Base-by-base conservation (phyloP, 129 eudicot genomes). In the Kitagawia praeruptora region DNA sequence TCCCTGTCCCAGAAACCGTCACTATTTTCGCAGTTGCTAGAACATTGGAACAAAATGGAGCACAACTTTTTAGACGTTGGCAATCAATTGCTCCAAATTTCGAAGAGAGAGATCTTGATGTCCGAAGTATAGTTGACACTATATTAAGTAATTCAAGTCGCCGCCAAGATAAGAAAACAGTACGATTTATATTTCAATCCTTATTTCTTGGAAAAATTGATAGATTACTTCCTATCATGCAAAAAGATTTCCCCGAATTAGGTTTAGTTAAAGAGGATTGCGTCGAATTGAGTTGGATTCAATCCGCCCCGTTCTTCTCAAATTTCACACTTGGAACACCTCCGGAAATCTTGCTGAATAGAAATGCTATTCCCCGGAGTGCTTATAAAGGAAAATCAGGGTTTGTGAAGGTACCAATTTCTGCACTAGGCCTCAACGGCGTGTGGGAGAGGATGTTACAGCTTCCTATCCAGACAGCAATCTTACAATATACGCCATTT, bases 221-320 rank as follows among this genome's bases (percentile, higher is more conserved):
- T 4, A 46, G 61, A 7, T 58, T 82, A 6, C 34, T 78, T 16
- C 41, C 82, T 7, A 44, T 85, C 1, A 63, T 81, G 49, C 31
- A 78, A 9, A 39, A 27, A 19, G 27, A 16, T 5, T 85, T 85
- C 46, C 85, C 85, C 2, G 80, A 85, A 34, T 58, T 85, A 74
- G 80, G 79, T 1, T 8, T 85, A 11, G 45, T 15, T 3, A 49
- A 12, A 44, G 58, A 67, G 25, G 80, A 81, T 15, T 81, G 81
- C 8, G 15, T 10, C 8, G 88, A 85, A 46, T 16, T 75, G 67
- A 81, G 83, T 21, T 85, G 88, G 88, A 78, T 81, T 4, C 69
- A 78, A 8, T 85, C 88, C 0, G 78, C 75, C 4, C 63, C 75
- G 1, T 81, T 53, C 38, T 72, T 73, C 70, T 51, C 83, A 3